A percentile compares a stretch with the other conserved stretches of the same genome.
Evolutionary conservation across 2,329 filamentous ascomycete genomes (phyloP).

Genomic region (Xylariomycetidae sp.): DNA sequence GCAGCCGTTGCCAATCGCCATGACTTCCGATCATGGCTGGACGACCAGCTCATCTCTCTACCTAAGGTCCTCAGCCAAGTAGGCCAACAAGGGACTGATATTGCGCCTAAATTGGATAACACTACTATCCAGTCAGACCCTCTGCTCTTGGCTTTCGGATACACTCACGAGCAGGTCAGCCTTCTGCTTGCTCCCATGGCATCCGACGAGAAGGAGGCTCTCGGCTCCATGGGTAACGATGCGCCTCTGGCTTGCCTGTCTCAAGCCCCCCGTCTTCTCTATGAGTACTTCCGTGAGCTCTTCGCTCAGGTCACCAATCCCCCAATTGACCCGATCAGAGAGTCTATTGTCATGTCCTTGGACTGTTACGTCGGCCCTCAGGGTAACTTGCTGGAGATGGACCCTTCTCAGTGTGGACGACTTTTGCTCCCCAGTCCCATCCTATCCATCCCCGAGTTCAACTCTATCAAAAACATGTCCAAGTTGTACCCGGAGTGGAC

Average conservation of each 20-base stretch:
- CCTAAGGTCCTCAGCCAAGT: constrained; percentile 65
- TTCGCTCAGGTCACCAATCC: constrained; percentile 98
- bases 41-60: constrained; percentile 77
- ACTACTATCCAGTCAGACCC: constrained; percentile 76
- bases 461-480: constrained; percentile 73
- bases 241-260: constrained; percentile 86
- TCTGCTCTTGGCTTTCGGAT: constrained; percentile 79
- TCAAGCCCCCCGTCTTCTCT: constrained; percentile 80
- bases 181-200: constrained; percentile 92
- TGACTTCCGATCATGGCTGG: constrained; percentile 84
- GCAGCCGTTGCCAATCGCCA: constrained; percentile 77
- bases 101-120: constrained; percentile 62
- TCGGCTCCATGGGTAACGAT: constrained; percentile 98
- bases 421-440: constrained; percentile 84
- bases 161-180: constrained; percentile 92
- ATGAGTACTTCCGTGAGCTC: constrained; percentile 95
- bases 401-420: constrained; percentile 78
- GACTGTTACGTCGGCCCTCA: constrained; percentile 96
- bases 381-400: constrained; percentile 92
- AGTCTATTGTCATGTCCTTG: constrained; percentile 96
- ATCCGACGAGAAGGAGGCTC: constrained; percentile 91
- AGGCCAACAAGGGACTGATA: constrained; percentile 50
- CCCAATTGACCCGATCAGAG: constrained; percentile 92
- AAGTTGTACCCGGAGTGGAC: constrained; percentile 72
- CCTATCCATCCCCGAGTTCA: constrained; percentile 85